Evolutionary conservation across 768 basidiomycete species (phyloP).

Genomic region (Phylloporus sp.): DNA sequence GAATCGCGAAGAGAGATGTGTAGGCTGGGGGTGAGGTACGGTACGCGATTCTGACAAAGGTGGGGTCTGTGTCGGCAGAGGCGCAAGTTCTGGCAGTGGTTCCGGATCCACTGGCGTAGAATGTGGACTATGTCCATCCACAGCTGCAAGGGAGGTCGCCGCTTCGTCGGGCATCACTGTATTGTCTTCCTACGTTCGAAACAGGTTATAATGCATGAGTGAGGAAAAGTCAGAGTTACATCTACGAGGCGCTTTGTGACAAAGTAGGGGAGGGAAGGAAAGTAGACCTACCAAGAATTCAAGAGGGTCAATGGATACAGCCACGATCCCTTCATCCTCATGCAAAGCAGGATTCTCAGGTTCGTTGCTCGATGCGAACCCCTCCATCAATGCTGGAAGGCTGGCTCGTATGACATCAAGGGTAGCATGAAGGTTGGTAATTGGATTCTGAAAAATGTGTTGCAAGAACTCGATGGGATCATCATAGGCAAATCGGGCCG

Average conservation of each 20-base stretch:
- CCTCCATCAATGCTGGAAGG: constrained; percentile 29
- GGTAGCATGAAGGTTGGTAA: constrained; percentile 41
- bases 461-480: constrained; percentile 41
- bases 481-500: constrained; percentile 28
- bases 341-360: constrained; percentile 29
- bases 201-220: constrained; percentile 7
- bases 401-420: constrained; percentile 31
- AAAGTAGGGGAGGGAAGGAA: constrained; percentile 17
- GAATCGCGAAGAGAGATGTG: constrained; percentile 22
- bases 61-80: background rate
- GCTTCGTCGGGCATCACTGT: constrained; percentile 4
- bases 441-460: constrained; percentile 44
- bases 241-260: constrained; percentile 27
- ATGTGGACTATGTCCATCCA: constrained; percentile 1
- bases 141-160: background rate
- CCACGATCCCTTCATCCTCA: constrained; percentile 26
- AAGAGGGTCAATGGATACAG: constrained; percentile 11
- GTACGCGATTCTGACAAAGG: constrained; percentile 8
- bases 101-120: constrained; percentile 6
- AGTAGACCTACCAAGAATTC: constrained; percentile 23
- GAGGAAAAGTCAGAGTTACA: constrained; percentile 27
- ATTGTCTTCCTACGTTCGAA: constrained; percentile 15
- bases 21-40: constrained; percentile 2
- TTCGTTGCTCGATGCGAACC: constrained; percentile 12
- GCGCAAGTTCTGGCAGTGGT: background rate